Evolutionary conservation across 495 filamentous ascomycete species (phyloP), one percentile per base, ranked within the genome.

Genomic region (Aspergillus sclerotiicarbonarius): DNA sequence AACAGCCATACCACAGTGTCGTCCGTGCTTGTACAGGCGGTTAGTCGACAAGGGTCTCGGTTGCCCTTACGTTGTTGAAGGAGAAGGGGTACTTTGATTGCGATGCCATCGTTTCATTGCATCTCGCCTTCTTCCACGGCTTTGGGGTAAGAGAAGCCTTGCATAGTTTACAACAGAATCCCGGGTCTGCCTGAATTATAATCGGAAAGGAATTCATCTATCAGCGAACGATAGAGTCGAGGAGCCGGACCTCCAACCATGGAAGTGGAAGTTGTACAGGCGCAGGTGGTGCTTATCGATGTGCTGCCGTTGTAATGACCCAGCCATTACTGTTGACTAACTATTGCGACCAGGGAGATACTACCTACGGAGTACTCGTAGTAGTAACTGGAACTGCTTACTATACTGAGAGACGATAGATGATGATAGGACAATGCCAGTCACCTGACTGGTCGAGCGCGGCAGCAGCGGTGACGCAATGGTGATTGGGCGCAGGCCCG

Each of bases 401-500:
- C 8, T 37, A 9, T 9, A 9, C 6, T 6, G 31, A 33, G 31
- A 10, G 10, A 10, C 6, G 10, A 10, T 6, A 33, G 31, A 33
- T 33, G 10, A 16, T 25, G 21, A 50, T 32, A 32, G n/a, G 25
- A 50, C 16, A 50, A 50, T n/a, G 20, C 47, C 13, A 25, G 47
- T 50, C 47, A 50, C 16, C 25, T 50, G 47, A 32, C 4, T 32
- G 15, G 10, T 16, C 8, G 12, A 30, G 25, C 13, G 46, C 46
- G 46, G 46, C 46, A 25, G 25, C 13, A 50, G 47, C 47, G 47
- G 47, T 50, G 47, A 50, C 47, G 47, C 47, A 50, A 50, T 29
- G 31, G 47, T 50, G 47, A 50, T 50, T 50, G 47, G 47, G 31
- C 10, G 25, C 25, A 15, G 16, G 25, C 47, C 25, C 46, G 47